Conservation (phyloP, 306 rosid genomes). For the Prosopis cineraria region DNA sequence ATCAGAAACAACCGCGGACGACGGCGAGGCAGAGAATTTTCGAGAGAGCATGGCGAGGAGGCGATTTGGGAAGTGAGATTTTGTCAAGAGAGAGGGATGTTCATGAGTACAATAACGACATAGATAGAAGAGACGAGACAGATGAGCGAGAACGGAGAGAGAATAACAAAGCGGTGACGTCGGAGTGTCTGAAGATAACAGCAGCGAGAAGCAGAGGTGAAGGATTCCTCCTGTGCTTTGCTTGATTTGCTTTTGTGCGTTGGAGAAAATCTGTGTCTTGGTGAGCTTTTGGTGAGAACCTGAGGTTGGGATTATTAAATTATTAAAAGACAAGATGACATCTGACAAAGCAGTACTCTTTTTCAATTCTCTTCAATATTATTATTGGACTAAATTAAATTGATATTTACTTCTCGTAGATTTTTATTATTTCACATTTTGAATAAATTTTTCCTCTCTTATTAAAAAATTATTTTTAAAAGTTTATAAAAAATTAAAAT, state of each 20-base stretch:
- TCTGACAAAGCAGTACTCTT: background rate
- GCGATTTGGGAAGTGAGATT: background rate
- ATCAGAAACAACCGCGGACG: background rate
- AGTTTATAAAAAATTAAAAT: too few species aligned
- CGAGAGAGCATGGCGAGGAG: conserved; percentile 59
- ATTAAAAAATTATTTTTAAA: too few species aligned
- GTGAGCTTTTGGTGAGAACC: background rate
- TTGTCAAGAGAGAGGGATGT: background rate
- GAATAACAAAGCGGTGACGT: background rate
- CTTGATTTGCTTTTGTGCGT: background rate
- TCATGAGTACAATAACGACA: background rate
- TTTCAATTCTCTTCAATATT: background rate
- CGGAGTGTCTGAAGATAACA: background rate
- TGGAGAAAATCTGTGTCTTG: background rate
- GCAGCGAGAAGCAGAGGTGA: background rate
- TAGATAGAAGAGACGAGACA: background rate
- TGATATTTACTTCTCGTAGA: too few species aligned
- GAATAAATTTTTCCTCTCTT: too few species aligned
- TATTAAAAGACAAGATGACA: background rate
- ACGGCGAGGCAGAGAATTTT: conserved; percentile 40
- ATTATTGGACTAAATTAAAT: too few species aligned
- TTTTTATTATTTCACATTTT: too few species aligned
- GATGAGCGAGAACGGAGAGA: background rate
- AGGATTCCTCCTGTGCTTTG: background rate
- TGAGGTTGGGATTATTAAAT: background rate